Conservation (phyloP, 805 yeast genomes). For the Monosporozyma servazzii region DNA sequence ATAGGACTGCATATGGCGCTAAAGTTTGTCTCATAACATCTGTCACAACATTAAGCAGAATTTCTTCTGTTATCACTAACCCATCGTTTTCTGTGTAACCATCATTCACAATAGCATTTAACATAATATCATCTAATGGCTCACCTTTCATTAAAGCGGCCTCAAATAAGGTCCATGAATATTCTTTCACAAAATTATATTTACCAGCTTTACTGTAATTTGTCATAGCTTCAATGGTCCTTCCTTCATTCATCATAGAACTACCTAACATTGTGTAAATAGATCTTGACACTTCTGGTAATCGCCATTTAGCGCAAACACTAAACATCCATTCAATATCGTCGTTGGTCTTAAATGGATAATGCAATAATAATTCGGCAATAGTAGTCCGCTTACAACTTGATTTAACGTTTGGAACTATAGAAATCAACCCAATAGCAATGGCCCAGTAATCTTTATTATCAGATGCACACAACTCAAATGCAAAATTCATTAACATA, state of each 20-base stretch:
- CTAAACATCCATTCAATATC: constrained; percentile 74
- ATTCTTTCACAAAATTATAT: constrained; percentile 38
- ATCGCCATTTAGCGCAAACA: constrained; percentile 57
- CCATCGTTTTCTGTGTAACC: constrained; percentile 18
- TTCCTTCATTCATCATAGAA: constrained; percentile 44
- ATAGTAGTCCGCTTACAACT: constrained; percentile 31
- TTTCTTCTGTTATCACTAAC: constrained; percentile 18
- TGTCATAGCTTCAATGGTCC: constrained; percentile 51
- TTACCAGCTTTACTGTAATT: constrained; percentile 60
- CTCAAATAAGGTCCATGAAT: constrained; percentile 56
- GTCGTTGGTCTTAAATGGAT: constrained; percentile 54
- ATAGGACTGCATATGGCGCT: constrained; percentile 61
- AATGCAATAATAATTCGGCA: constrained; percentile 51
- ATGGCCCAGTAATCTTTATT: constrained; percentile 49
- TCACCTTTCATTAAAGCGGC: constrained; percentile 44
- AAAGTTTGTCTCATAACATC: constrained; percentile 58
- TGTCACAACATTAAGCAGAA: constrained; percentile 32
- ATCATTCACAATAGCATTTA: constrained; percentile 40
- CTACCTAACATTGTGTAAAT: constrained; percentile 44
- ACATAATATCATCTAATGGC: constrained; percentile 48
- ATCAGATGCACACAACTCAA: constrained; percentile 23
- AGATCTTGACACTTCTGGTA: constrained; percentile 48
- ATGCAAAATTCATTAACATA: constrained; percentile 25
- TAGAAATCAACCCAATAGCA: constrained; percentile 55
- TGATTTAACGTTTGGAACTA: constrained; percentile 38